A percentile compares a stretch with the other conserved stretches of the same genome.
Conservation (phyloP, 2,329 filamentous ascomycete species). For the Beauveria sp. region DNA sequence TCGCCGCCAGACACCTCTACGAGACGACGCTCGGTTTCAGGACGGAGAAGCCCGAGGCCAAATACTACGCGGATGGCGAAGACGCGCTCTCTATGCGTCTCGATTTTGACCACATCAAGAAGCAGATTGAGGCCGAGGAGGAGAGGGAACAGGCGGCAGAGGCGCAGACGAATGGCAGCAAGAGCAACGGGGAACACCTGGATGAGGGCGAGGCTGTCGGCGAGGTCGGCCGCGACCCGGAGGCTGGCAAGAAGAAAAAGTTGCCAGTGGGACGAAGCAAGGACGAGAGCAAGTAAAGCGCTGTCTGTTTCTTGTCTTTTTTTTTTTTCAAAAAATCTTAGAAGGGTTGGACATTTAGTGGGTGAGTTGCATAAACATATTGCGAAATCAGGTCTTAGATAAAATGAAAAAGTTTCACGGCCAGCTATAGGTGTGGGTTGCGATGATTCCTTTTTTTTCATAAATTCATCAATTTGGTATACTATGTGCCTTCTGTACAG, state of each 20-base stretch:
- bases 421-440: neutral
- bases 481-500: neutral
- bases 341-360: neutral
- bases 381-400: neutral
- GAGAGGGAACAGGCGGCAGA: slow-evolving; percentile 32
- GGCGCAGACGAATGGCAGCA: slow-evolving; percentile 30
- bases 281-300: slow-evolving; percentile 42
- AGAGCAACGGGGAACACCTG: slow-evolving; percentile 22
- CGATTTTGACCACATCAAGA: slow-evolving; percentile 59
- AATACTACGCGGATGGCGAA: slow-evolving; percentile 97
- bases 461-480: neutral
- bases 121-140: slow-evolving; percentile 36
- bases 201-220: slow-evolving; percentile 68
- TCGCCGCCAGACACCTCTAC: slow-evolving; percentile 85
- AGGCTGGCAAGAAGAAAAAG: slow-evolving; percentile 54
- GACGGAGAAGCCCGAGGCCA: slow-evolving; percentile 75
- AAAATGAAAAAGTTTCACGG: slow-evolving; percentile 1
- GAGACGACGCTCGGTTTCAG: slow-evolving; percentile 84
- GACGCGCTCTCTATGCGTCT: slow-evolving; percentile 93
- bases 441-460: slow-evolving; percentile 10
- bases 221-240: slow-evolving; percentile 48
- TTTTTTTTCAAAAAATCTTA: neutral
- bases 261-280: slow-evolving; percentile 76
- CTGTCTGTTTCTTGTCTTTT: neutral
- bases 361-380: neutral